Percentiles rank a stretch among this genome's conserved stretches.
phyloP scores from a whole-genome alignment of 139 green algal genomes.

The Micractinium conductrix region DNA sequence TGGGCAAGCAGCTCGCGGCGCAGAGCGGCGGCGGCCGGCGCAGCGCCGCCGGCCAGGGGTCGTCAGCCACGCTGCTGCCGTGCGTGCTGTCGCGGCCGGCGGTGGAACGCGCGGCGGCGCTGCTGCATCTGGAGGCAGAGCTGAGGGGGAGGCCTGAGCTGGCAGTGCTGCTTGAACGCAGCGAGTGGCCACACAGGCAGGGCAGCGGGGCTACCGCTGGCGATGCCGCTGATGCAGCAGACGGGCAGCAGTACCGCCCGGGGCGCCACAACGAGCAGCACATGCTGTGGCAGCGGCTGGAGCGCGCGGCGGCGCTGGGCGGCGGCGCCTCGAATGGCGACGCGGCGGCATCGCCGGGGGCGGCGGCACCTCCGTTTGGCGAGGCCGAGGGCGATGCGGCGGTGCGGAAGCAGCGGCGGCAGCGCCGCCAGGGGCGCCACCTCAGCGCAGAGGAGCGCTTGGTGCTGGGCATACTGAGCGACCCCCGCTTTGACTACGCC shows the following conservation, averaged over 20 bases:
- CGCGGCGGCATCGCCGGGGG: background rate
- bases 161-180: background rate
- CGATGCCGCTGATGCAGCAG: background rate
- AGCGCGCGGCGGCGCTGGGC: background rate
- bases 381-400: background rate
- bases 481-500: background rate
- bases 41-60: background rate
- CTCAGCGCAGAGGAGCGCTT: conserved; percentile 25
- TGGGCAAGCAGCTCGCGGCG: background rate
- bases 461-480: conserved; percentile 22
- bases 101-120: background rate
- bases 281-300: conserved; percentile 13
- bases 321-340: background rate
- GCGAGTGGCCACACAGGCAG: background rate
- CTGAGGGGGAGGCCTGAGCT: conserved; percentile 12
- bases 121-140: conserved; percentile 23
- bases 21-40: background rate
- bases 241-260: background rate
- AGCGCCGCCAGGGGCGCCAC: background rate
- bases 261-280: conserved; percentile 5
- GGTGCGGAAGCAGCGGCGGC: background rate
- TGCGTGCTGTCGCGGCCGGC: conserved; percentile 13
- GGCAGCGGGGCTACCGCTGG: background rate
- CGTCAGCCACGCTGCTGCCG: conserved; percentile 2
- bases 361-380: background rate